Evolutionary conservation across 2,329 filamentous ascomycete genomes (phyloP), one percentile per base, ranked within the genome.

Genomic region (Emydomyces testavorans): DNA sequence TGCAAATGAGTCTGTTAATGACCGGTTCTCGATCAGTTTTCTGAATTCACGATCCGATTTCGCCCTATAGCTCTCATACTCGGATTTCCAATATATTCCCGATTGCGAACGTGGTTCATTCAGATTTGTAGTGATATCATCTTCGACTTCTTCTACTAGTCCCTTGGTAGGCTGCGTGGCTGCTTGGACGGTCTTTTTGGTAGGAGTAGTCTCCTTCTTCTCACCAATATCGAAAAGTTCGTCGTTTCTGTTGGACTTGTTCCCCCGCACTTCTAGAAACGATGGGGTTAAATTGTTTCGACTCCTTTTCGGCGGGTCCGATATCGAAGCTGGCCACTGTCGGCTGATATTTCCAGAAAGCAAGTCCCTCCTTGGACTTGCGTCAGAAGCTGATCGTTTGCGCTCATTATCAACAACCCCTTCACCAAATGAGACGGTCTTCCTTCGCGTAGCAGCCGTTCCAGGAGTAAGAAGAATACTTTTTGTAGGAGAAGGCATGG

Each of bases 391-490:
- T 7, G 64, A 60, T 43, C 67, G 68, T 58, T 75, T 77, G 60
- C 60, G 61, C 53, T 77, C 75, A 52, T 77, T 77, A 53, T 78
- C 74, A 23, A 74, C 63, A 1, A 78, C 73, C 15, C 75, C 68
- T 15, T 74, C 71, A 5, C 75, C 75, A 57, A 80, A 80, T 0
- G 76, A 77, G 6, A 82, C 76, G 0, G 75, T 77, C 58, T 81
- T 81, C 43, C 76, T 69, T 45, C 74, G 69, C 49, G 71, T 74
- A 24, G 68, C 69, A 7, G 68, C 71, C 1, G 76, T 78, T 3
- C 78, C 77, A 4, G 78, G 79, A 0, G 78, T 82, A 58, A 79
- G 68, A n/a, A 82, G 70, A 44, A 82, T 81, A 52, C 78, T 77
- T 56, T 80, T 80, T 1, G 76, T 74, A 1, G 75, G 75, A 20